Base-by-base conservation (phyloP, 1,284 basidiomycete species). In the Phellopilus nigrolimitatus region DNA sequence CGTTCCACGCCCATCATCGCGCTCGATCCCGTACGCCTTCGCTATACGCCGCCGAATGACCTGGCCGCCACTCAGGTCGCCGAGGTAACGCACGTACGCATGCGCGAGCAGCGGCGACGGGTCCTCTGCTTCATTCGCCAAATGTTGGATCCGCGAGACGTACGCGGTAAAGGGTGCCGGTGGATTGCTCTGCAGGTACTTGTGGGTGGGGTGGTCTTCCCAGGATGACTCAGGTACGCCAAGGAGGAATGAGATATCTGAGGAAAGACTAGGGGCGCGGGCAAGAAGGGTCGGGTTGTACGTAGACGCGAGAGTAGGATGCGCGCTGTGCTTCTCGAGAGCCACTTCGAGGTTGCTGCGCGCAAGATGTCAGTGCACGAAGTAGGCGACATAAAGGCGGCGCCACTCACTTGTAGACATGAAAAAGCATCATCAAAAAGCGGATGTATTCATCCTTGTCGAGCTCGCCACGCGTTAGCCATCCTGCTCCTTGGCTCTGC, bases 1-100 rank as follows among this genome's bases (percentile, higher is more conserved):
- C 28, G 84, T 67, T 0, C 88, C 88, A 8, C 66, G 55, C 0
- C 70, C 72, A n/a, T 61, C 58, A 24, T 69, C 71, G 37, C 75
- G 71, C 51, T 80, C 74, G 1, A 91, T 72, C 6, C 67, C 74
- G 62, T 90, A 91, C 9, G 83, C 78, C 66, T 85, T 85, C 15
- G 74, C 73, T 17, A 90, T 68, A 36, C 71, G 73, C 34, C 78
- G 73, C 25, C 80, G 73, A 59, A 92, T 84, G 56, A 79, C 73
- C 69, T 92, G 90, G 0, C 91, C 90, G 13, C 90, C 90, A 42
- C 81, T 85, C 28, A 92, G 73, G 66, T 93, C 90, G 51, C 89
- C 90, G n/a, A 93, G 76, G 67, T 92, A 92, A 31, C 89, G 78
- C 13, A 90, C 86, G 62, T 91, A 91, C 0, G 88, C 76, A 65